Base-by-base conservation (phyloP, 225 moss, liverwort and hornwort species). In the Takakia lepidozioides region DNA sequence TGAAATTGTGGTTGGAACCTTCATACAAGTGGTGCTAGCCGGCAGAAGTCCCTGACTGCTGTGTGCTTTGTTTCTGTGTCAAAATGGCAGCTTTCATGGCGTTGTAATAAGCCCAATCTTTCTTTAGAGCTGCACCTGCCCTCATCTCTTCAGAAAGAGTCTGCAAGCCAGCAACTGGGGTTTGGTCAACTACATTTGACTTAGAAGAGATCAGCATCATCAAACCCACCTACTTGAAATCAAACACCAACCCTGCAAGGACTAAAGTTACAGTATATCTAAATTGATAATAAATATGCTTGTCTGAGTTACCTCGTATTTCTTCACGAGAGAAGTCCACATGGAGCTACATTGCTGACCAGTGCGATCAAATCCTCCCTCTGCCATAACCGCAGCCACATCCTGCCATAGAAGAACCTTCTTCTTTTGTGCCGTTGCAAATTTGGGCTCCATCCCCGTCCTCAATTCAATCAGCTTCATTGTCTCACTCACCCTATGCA, bases 281-380 rank as follows among this genome's bases (percentile, higher is more conserved):
- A 6, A 7, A 10, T n/a, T 23, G 30, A 56, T 39, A 60, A 54
- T 20, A 57, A 28, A 24, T 19, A 8, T 29, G n/a, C 16, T 26
- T 16, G 25, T 27, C 7, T 38, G 25, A 47, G 39, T 14, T 69
- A 87, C 92, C 83, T 78, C 83, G 59, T 84, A 65, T 71, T 82
- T 95, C 55, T 80, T 89, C 5, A 82, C 27, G 44, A 95, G 70
- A 52, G 86, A 81, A 46, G 79, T 78, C 93, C 93, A 95, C 86
- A 89, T 80, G 29, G 88, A 95, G 66, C 86, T 84, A 61, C 93
- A 89, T 58, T 95, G 89, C 70, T 95, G 89, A 2, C 89, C 81
- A 41, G 24, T 80, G 23, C 93, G 78, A 25, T 78, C 73, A 28
- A 72, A 80, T 38, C 93, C 93, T 30, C 15, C 10, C 26, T 77